Conservation (phyloP, 169 alveolate genomes). For the Eimeria necatrix region DNA sequence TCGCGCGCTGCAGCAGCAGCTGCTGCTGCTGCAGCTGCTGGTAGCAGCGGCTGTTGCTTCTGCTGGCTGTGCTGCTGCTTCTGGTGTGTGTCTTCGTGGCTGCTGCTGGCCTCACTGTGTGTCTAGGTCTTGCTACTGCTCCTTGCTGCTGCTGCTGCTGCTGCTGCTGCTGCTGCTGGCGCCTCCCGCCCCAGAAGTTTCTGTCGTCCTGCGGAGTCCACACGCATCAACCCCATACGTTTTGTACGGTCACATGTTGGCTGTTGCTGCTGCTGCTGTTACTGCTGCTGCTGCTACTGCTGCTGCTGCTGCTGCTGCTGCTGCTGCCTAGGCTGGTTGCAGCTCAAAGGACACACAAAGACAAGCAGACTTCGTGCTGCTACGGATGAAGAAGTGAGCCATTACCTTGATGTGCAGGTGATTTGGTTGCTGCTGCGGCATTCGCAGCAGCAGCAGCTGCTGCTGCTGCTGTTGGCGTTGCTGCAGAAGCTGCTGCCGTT, state of each 20-base stretch:
- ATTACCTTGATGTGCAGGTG: background rate
- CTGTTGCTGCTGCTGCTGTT: background rate
- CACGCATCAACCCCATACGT: background rate
- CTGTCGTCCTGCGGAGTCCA: background rate
- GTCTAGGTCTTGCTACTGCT: background rate
- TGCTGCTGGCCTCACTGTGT: too few species aligned
- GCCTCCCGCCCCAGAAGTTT: background rate
- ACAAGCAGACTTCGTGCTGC: background rate
- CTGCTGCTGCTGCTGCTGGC: background rate
- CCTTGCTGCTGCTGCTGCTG: background rate
- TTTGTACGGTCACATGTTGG: background rate
- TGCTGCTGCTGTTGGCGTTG: background rate
- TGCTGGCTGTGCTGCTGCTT: background rate
- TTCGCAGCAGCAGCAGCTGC: background rate
- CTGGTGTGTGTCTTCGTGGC: background rate
- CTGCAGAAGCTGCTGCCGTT: background rate
- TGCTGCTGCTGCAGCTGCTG: background rate
- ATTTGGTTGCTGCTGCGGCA: background rate
- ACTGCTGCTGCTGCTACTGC: background rate
- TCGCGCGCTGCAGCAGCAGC: background rate
- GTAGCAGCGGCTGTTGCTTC: background rate
- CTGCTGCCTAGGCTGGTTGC: background rate
- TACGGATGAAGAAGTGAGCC: too few species aligned
- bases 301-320: slow-evolving; percentile 15
- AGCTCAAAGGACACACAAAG: too few species aligned